Base-by-base conservation (phyloP, 2,329 filamentous ascomycete genomes). In the Pseudocercospora eumusae region DNA sequence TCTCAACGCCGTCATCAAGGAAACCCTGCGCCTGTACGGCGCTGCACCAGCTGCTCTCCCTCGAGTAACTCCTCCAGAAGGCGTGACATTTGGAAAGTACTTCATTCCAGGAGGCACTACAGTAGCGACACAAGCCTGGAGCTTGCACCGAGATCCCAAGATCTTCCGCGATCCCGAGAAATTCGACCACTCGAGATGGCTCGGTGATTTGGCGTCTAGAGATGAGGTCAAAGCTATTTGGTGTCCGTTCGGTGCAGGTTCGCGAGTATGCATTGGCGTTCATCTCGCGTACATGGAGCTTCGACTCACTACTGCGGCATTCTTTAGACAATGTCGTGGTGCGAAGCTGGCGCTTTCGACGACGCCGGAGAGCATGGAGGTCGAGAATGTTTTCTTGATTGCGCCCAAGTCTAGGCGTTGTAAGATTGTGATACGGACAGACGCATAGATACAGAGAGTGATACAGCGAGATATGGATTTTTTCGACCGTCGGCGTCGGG, bases 121-220 rank as follows among this genome's bases (percentile, higher is more conserved):
- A 0, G 76, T 79, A 31, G 71, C 70, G 52, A 77, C 75, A 1
- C 74, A 77, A 58, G 75, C 76, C 1, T 79, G 75, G 64, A 75
- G 73, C 5, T 65, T 76, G 49, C 76, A 78, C 59, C 72, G 76
- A 36, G 72, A 78, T 50, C 57, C 64, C 1, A 50, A 23, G 18
- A 68, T 80, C 56, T 68, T 64, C n/a, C 21, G n/a, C 2, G 55
- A 66, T 33, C 58, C 66, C 20, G 62, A 65, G 23, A 44, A 20
- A 6, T 64, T 64, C 45, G 62, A 64, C 33, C 49, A 55, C 28
- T 59, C 59, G 2, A 59, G 62, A 31, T 64, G 62, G 62, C 56
- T 64, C 11, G 20, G 33, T 45, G 56, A 56, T 25, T 49, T 59
- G 2, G 59, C 56, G 5, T 50, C 56, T 1, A 42, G 44, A 33